Base-by-base conservation (phyloP, 2,329 filamentous ascomycete genomes). In the Dactylellina sp. region DNA sequence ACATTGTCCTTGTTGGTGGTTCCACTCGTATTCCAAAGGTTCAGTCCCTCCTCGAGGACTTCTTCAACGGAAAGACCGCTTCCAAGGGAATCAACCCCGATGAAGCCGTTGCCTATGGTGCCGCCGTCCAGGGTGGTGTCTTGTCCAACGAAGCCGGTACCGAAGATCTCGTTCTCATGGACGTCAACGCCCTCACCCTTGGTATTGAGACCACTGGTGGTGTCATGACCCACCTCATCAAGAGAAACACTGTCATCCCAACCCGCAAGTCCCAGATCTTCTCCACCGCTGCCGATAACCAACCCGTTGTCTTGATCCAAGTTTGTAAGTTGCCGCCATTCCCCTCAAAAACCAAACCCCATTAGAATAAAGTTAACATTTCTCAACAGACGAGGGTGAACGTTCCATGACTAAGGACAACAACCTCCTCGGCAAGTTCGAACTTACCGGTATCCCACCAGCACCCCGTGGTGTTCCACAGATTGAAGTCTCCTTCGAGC, bases 41-140 rank as follows among this genome's bases (percentile, higher is more conserved):
- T 78, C 91, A 96, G 85, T 82, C 88, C 79, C 89, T 98, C 81
- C 91, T 98, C 78, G 93, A 98, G 86, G 93, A 98, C 84, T 98
- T 88, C 88, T 98, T 98, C 82, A 85, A 81, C 79, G 90, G 93
- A 83, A 98, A 98, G 91, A 93, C 95, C 87, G 93, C 93, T 79
- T 93, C 91, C 88, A 98, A 98, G 92, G 92, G 93, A 84, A 97
- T 99, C 83, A 98, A 98, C 89, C 95, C 95, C 79, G 95, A 99
- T 81, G 95, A 98, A 87, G 95, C 95, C 85, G 95, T 98, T 79
- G 95, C 95, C 81, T 98, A 93, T 82, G 95, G 95, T 85, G 95
- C 95, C 77, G 94, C 95, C 79, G 93, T 98, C 79, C 95, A 99
- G 85, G 95, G 91, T 85, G 94, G 93, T 90, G 89, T 98, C 81